Base-by-base conservation (phyloP, 345 rosid species). In the Eucalyptus coolabah region DNA sequence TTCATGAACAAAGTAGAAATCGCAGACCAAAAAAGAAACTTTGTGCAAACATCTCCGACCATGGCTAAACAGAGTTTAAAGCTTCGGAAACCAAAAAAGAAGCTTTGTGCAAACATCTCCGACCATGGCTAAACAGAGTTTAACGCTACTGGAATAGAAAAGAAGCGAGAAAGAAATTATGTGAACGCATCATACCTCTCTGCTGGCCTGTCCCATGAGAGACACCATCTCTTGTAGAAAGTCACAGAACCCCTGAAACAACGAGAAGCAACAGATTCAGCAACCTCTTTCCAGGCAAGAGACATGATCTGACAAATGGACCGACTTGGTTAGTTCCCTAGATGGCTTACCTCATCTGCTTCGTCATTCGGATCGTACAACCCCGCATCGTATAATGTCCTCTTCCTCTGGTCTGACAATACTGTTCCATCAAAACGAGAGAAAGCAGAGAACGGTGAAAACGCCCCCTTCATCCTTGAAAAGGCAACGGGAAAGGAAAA, bases 211-310 rank as follows among this genome's bases (percentile, higher is more conserved):
- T 18, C 94, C 92, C 94, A 95, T 91, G 47, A 94, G 92, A 90
- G 92, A 90, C 44, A 89, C 10, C 92, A 95, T 91, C 91, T 95
- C 97, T 69, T 89, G 92, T 17, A 91, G 88, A 91, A 95, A 95
- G 88, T 93, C 96, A 44, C 88, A 93, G 47, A 94, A 93, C 4
- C 94, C 97, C 95, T 95, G 92, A 47, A 91, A 24, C 81, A 72
- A 34, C 83, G 28, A 72, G 4, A 6, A 80, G 17, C 16, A 28
- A 30, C 63, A 10, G 56, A 51, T 45, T 67, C 16, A 50, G 50
- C 21, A 16, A 30, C 30, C n/a, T 12, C 17, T 42, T 53, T 34
- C 23, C 32, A 83, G 47, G 32, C n/a, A 40, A n/a, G 10, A 30
- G 5, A 67, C 65, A 67, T 17, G 44, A 65, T 18, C 21, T 5